phyloP scores from a whole-genome alignment of 163 green algal species.

The Prototheca cutis region DNA sequence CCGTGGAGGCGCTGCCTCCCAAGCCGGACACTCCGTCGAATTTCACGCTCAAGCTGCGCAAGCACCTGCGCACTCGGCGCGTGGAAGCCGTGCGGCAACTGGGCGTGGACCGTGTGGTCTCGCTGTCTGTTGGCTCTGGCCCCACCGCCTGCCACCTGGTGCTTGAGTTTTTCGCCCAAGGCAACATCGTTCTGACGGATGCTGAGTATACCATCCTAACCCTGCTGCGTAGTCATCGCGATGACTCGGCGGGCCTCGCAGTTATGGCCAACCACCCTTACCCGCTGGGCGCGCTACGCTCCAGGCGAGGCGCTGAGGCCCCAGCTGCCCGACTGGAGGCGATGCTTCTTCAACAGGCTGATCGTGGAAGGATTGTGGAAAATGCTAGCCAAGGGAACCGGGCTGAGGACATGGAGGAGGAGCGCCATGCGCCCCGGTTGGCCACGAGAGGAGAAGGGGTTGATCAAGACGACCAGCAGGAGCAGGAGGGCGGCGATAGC shows the following conservation, averaged over 20 bases:
- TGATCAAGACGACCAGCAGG: too few relatives aligned
- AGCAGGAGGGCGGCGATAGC: too few relatives aligned
- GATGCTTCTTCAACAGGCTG: conserved; percentile 3
- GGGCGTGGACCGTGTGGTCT: conserved; percentile 84
- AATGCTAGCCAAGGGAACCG: too few relatives aligned
- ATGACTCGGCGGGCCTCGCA: conserved; percentile 66
- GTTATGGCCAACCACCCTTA: conserved; percentile 80
- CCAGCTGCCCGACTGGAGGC: conserved; percentile 6
- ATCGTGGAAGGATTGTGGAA: too few relatives aligned
- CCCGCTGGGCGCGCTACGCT: conserved; percentile 65
- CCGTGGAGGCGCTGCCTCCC: conserved; percentile 61
- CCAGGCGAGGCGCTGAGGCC: conserved; percentile 10
- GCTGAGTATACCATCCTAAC: conserved; percentile 79
- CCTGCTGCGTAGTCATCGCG: conserved; percentile 81
- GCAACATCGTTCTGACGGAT: conserved; percentile 92
- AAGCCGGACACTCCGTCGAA: conserved; percentile 70
- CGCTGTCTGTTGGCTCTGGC: conserved; percentile 82
- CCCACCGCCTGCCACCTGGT: conserved; percentile 77
- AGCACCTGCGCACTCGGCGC: conserved; percentile 79
- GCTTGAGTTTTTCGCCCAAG: conserved; percentile 93
- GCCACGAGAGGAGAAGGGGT: too few relatives aligned
- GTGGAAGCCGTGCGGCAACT: conserved; percentile 83
- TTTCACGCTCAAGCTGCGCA: conserved; percentile 92
- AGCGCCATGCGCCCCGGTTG: background rate
- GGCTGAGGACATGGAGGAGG: background rate